Evolutionary conservation across 1,284 basidiomycete species (phyloP).

Genomic region (Sutorius eximius): DNA sequence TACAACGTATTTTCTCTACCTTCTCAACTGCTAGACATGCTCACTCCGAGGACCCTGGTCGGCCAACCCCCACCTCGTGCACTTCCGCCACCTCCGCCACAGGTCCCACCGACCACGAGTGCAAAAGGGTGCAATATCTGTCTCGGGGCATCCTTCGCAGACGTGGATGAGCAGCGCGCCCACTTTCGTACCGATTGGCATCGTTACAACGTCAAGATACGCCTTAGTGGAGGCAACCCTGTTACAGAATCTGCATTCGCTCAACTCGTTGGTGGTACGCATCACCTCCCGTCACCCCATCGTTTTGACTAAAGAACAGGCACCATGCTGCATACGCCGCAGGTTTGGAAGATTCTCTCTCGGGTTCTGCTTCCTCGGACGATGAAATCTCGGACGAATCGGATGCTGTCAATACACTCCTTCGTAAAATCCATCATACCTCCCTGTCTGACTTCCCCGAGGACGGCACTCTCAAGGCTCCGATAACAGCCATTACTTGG

Average conservation of each 20-base stretch:
- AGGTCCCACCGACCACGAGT: conserved; percentile 22
- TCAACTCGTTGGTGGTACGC: conserved; percentile 74
- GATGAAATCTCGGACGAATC: conserved; percentile 54
- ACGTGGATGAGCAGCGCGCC: conserved; percentile 78
- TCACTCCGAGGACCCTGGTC: conserved; percentile 61
- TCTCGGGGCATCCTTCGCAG: conserved; percentile 65
- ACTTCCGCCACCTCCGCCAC: conserved; percentile 30
- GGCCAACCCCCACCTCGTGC: conserved; percentile 37
- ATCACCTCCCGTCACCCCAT: background rate
- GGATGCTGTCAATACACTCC: conserved; percentile 66
- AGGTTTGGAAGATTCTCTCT: conserved; percentile 87
- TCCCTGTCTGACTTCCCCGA: conserved; percentile 51
- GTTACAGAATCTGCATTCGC: conserved; percentile 74
- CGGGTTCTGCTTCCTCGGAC: conserved; percentile 78
- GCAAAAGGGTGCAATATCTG: conserved; percentile 77
- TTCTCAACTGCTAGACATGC: conserved; percentile 61
- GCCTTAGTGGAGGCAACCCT: conserved; percentile 58
- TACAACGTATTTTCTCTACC: conserved; percentile 68
- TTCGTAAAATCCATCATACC: conserved; percentile 59
- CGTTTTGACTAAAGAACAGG: conserved; percentile 1
- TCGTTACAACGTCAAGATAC: conserved; percentile 92
- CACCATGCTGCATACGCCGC: background rate
- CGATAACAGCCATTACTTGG: conserved; percentile 83
- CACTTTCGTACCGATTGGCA: conserved; percentile 99
- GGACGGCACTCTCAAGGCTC: conserved; percentile 40